Percentiles rank a stretch among this genome's conserved stretches.
phyloP scores from a whole-genome alignment of 2,329 filamentous ascomycete genomes.

The Trichophyton equinum region DNA sequence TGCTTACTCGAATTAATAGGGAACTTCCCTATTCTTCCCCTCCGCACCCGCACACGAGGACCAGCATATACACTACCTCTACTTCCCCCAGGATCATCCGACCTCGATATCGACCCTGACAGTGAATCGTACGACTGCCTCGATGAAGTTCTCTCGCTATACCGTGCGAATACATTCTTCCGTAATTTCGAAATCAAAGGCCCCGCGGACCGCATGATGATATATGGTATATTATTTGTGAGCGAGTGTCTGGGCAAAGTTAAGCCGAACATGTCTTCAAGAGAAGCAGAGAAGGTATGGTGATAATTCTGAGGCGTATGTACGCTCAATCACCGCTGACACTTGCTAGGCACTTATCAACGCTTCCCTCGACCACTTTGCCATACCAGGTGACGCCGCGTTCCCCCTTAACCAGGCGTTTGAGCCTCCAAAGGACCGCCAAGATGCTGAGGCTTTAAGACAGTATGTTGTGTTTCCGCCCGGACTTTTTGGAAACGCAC shows the following conservation, averaged over 20 bases:
- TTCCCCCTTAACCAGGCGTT: conserved; percentile 97
- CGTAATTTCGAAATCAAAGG: conserved; percentile 99
- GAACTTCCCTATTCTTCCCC: conserved; percentile 88
- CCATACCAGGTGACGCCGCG: conserved; percentile 80
- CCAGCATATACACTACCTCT: conserved; percentile 73
- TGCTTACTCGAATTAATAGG: conserved; percentile 37
- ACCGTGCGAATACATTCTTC: conserved; percentile 97
- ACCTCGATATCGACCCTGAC: conserved; percentile 56
- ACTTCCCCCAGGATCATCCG: conserved; percentile 44
- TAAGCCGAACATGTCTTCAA: conserved; percentile 55
- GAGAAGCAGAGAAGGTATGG: conserved; percentile 52
- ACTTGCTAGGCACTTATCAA: conserved; percentile 65
- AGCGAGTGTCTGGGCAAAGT: conserved; percentile 85
- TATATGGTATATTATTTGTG: conserved; percentile 93
- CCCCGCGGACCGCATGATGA: conserved; percentile 80
- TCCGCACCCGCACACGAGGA: conserved; percentile 90
- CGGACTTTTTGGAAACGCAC: background rate
- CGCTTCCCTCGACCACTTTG: conserved; percentile 86
- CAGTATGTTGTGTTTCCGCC: conserved; percentile 46
- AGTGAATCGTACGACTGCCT: conserved; percentile 91
- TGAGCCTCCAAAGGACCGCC: conserved; percentile 71
- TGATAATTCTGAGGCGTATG: conserved; percentile 17
- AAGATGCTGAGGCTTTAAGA: conserved; percentile 76
- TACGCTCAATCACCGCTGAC: conserved; percentile 29
- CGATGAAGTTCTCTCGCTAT: conserved; percentile 83